These are phyloP conservation scores for Stygiomarasmius scandens DNA, from an alignment of 1,284 basidiomycete species.

Conservation along the genomic window DNA sequence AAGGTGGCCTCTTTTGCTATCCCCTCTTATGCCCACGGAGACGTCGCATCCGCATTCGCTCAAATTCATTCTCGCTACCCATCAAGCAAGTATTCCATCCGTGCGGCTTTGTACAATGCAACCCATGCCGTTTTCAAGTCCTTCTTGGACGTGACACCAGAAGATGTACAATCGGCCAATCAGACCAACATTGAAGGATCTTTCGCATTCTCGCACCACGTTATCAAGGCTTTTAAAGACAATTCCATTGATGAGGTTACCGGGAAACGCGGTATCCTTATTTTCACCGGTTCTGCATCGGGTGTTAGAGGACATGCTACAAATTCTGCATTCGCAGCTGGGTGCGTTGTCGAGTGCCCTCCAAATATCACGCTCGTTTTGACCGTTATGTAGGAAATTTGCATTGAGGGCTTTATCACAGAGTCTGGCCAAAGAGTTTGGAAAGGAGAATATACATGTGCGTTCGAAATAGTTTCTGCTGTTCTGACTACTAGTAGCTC, in stretches of 20 bases:
- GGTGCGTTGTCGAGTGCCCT: too few relatives aligned
- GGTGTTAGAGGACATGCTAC: conserved; percentile 63
- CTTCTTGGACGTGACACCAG: conserved; percentile 68
- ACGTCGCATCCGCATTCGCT: conserved; percentile 57
- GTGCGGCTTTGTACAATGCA: conserved; percentile 70
- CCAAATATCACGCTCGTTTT: too few relatives aligned
- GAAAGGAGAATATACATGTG: conserved; percentile 78
- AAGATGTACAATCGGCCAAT: conserved; percentile 52
- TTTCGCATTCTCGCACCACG: conserved; percentile 70
- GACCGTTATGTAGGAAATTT: conserved; percentile 57
- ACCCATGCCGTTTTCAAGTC: conserved; percentile 61
- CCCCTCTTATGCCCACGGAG: conserved; percentile 52
- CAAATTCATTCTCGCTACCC: conserved; percentile 57
- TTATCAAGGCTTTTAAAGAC: conserved; percentile 62
- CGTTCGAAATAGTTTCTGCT: conserved; percentile 19
- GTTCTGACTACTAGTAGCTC: neutral
- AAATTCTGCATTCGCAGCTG: conserved; percentile 57
- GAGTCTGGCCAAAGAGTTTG: conserved; percentile 80
- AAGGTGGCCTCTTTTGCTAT: conserved; percentile 68
- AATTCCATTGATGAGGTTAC: conserved; percentile 40
- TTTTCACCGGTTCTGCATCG: conserved; percentile 81
- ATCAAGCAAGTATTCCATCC: conserved; percentile 49
- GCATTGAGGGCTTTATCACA: conserved; percentile 70
- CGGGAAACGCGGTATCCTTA: conserved; percentile 63
- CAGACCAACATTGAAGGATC: conserved; percentile 62